A percentile compares a stretch with the other conserved stretches of the same genome.
Conservation (phyloP, 1,284 basidiomycete genomes). For the Prillingera fragicola region DNA sequence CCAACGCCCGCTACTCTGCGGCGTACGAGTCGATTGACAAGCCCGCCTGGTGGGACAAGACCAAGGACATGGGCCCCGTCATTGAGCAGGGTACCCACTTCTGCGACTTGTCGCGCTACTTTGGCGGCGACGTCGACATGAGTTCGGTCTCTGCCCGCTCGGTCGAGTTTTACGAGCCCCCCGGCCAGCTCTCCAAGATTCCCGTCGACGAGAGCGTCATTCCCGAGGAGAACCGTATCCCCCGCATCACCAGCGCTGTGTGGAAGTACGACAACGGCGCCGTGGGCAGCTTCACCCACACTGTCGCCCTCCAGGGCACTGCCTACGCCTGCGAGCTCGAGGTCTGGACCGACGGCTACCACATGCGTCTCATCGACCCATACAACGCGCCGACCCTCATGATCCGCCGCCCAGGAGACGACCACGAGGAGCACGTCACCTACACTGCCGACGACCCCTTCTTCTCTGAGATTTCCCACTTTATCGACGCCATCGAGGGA, state of each 20-base stretch:
- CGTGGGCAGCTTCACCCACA: conserved; percentile 81
- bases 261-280: conserved; percentile 85
- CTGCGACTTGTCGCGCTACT: conserved; percentile 73
- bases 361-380: conserved; percentile 72
- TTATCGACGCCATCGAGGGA: conserved; percentile 70
- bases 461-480: conserved; percentile 81
- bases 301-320: conserved; percentile 79
- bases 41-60: conserved; percentile 97
- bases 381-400: conserved; percentile 67
- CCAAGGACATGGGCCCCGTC: conserved; percentile 71
- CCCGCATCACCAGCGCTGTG: conserved; percentile 45
- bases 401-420: conserved; percentile 76
- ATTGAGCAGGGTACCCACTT: conserved; percentile 93
- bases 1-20: conserved; percentile 83
- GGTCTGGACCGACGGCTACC: conserved; percentile 70
- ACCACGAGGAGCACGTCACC: conserved; percentile 67
- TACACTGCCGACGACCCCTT: conserved; percentile 83
- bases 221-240: conserved; percentile 46
- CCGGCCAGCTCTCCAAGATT: conserved; percentile 77
- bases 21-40: conserved; percentile 88
- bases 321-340: conserved; percentile 91
- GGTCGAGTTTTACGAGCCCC: conserved; percentile 83
- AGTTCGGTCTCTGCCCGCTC: conserved; percentile 76
- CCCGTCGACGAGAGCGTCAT: conserved; percentile 49
- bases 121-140: conserved; percentile 94